Base-by-base conservation (phyloP, 371 early-diverging fungal species). In the Rhizopus delemar region DNA sequence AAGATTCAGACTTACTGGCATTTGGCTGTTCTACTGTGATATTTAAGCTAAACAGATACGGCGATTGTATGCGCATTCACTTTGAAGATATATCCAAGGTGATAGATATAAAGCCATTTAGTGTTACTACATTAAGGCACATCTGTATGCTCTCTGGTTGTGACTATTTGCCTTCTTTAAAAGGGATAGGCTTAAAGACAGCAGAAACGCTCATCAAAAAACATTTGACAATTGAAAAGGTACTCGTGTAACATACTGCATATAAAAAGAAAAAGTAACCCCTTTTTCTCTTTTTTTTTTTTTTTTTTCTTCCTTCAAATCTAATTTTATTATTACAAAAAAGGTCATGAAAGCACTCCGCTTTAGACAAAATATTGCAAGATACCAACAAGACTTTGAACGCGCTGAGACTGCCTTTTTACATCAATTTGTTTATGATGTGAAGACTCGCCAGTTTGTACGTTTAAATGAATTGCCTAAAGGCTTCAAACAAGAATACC, bases 1-100 rank as follows among this genome's bases (percentile, higher is more conserved):
- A 99, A 78, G 99, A 99, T 73, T 96, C 96, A 4, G 99, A 99
- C 74, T 65, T 99, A 38, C 75, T 99, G 3, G 93, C 91, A 4
- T 99, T 93, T 86, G 99, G 98, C 1, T 94, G 94, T 67, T 66
- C 78, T 13, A 73, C 75, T n/a, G 84, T 94, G 3, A 48, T 98
- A 16, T 59, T 51, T 68, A 96, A 97, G 62, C 73, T 96, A 66
- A 90, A 94, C 59, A 67, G 81, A 9, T 76, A 77, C 46, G 95
- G 95, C 1, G 70, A 80, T 7, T 90, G 83, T 0, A 64, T 78
- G 8, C 82, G 87, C 48, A 91, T 96, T 28, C 28, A 2, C 12
- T 48, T 48, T 48, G 28, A 48, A 2, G 48, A 48, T 29, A 48
- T 48, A n/a, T 3, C 22, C 7, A 22, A 28, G 8, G 48, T 28